phyloP scores from a whole-genome alignment of 2,329 filamentous ascomycete genomes.

The Talaromyces sp. region DNA sequence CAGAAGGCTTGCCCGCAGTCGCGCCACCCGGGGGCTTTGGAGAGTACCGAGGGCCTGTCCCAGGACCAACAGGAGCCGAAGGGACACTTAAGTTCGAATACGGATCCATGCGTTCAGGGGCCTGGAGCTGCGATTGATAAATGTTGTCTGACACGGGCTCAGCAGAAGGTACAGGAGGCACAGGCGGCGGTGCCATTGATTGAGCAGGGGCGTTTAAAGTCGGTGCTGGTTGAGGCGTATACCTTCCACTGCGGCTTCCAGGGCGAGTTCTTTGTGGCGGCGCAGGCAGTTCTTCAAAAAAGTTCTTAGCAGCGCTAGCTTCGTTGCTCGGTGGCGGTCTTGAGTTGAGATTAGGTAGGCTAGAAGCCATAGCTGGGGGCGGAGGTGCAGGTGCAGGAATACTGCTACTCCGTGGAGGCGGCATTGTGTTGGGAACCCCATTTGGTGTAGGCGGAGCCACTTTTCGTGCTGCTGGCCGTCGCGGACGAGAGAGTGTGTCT shows the following conservation, averaged over 20 bases:
- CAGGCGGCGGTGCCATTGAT: constrained; percentile 15
- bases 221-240: constrained; percentile 31
- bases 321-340: constrained; percentile 15
- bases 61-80: constrained; percentile 24
- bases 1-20: constrained; percentile 28
- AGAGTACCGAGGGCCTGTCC: constrained; percentile 36
- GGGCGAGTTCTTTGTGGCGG: constrained; percentile 58
- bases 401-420: constrained; percentile 60
- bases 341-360: constrained; percentile 28
- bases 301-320: constrained; percentile 43
- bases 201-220: constrained; percentile 18
- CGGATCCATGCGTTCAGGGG: constrained; percentile 27
- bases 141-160: constrained; percentile 8
- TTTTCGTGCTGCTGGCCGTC: constrained; percentile 58
- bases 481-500: constrained; percentile 66
- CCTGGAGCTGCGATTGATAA: constrained; percentile 22
- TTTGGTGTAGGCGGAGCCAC: constrained; percentile 43
- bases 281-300: constrained; percentile 71
- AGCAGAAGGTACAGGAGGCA: constrained; percentile 16
- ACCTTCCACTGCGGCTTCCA: constrained; percentile 37
- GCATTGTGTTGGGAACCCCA: constrained; percentile 43
- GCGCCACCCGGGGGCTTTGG: constrained; percentile 33
- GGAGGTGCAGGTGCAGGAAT: constrained; percentile 35
- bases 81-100: constrained; percentile 25
- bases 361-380: constrained; percentile 18